These are phyloP conservation scores for Scleromitrula shiraiana DNA, from an alignment of 2,329 filamentous ascomycete species.

Conservation along the genomic window DNA sequence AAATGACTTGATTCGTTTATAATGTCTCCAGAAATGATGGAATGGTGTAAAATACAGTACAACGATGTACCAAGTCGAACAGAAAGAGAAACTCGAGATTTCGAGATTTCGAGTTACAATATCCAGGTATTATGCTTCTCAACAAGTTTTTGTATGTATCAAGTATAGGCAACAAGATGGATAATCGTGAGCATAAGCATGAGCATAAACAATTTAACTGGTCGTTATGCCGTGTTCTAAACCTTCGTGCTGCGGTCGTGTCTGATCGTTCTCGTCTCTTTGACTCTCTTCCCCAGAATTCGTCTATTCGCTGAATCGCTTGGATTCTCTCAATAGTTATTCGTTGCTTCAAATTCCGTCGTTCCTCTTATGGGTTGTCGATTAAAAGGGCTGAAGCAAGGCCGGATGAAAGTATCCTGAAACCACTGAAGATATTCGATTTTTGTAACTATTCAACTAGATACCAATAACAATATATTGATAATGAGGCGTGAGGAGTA, in stretches of 20 bases:
- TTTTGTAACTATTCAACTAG: background rate
- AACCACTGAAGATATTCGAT: constrained; percentile 7
- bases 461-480: constrained; percentile 7
- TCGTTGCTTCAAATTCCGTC: too few species aligned
- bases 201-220: constrained; percentile 6
- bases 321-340: background rate
- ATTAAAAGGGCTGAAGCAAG: constrained; percentile 7
- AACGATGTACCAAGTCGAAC: background rate
- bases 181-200: constrained; percentile 5
- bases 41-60: background rate
- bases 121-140: too few species aligned
- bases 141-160: background rate
- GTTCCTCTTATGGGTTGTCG: background rate
- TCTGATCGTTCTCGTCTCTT: constrained; percentile 1
- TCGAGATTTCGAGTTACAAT: background rate
- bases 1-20: constrained; percentile 4
- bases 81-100: background rate
- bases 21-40: constrained; percentile 1
- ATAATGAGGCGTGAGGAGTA: background rate
- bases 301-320: background rate
- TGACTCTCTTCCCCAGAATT: background rate
- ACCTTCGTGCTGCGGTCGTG: background rate
- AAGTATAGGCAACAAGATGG: constrained; percentile 3
- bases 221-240: constrained; percentile 1
- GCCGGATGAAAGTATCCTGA: constrained; percentile 1